These are phyloP conservation scores for Bolboschoenus planiculmis DNA, from an alignment of 176 grass and related monocot species.

Conservation along the genomic window DNA sequence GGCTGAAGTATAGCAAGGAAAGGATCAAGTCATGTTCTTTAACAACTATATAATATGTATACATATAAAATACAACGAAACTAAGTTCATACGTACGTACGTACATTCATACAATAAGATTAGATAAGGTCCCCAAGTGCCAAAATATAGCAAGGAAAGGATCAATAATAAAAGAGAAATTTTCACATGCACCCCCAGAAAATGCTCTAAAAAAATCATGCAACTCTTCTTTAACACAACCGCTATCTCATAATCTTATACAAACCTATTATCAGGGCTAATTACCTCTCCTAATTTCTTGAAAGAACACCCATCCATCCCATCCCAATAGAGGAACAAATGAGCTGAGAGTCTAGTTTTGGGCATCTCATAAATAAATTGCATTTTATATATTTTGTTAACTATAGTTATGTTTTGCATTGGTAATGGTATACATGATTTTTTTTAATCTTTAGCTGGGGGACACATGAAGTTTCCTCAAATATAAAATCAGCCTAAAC, in stretches of 20 bases:
- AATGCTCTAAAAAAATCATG: not conserved
- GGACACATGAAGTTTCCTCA: not conserved
- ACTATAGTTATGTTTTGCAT: not conserved
- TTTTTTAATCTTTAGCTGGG: not conserved
- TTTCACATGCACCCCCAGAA: not conserved
- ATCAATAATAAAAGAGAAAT: not conserved
- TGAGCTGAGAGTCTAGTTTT: not conserved
- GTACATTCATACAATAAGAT: not conserved
- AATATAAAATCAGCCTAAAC: not conserved
- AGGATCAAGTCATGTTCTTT: not conserved
- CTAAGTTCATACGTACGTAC: not conserved
- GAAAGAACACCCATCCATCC: not conserved
- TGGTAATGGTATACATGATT: not conserved
- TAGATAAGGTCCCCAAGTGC: not conserved
- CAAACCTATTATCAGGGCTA: not conserved
- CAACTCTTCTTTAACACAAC: not conserved
- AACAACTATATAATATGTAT: not conserved
- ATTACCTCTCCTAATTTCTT: not conserved
- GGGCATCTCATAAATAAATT: not conserved
- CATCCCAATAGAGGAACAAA: not conserved
- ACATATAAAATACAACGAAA: not conserved
- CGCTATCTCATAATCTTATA: not conserved
- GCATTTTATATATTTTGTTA: not conserved
- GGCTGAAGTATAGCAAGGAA: not conserved
- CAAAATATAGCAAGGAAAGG: not conserved